These are phyloP conservation scores for Trichomonascus vanleenenianus DNA, from an alignment of 805 yeast species.

Conservation along the genomic window DNA sequence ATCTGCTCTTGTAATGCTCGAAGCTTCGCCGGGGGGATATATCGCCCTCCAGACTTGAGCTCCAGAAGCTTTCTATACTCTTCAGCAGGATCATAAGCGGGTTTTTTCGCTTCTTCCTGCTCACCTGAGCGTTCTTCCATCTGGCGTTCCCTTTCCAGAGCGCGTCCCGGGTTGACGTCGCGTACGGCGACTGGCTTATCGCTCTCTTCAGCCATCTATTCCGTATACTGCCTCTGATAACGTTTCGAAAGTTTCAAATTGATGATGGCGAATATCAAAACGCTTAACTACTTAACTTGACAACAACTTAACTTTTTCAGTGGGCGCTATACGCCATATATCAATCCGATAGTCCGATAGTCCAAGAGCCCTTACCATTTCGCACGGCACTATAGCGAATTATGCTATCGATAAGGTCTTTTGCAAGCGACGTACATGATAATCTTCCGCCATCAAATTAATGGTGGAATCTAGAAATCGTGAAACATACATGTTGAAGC, in stretches of 20 bases:
- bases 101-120: conserved; percentile 6
- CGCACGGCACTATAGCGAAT: too few relatives aligned
- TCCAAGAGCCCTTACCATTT: too few relatives aligned
- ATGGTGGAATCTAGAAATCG: too few relatives aligned
- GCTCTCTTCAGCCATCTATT: not conserved
- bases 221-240: not conserved
- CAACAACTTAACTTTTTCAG: too few relatives aligned
- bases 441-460: too few relatives aligned
- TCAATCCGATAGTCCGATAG: too few relatives aligned
- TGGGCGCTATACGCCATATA: too few relatives aligned
- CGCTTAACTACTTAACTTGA: too few relatives aligned
- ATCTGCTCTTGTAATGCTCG: conserved; percentile 35
- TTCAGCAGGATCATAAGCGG: conserved; percentile 23
- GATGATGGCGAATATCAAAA: not conserved
- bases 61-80: conserved; percentile 34
- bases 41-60: conserved; percentile 38
- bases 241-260: not conserved
- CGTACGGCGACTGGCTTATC: conserved; percentile 1
- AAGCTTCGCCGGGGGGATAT: conserved; percentile 49
- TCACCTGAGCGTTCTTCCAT: conserved; percentile 12
- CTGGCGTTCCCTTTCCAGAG: conserved; percentile 19
- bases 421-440: too few relatives aligned
- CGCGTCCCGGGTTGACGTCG: conserved; percentile 21
- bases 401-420: too few relatives aligned
- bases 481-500: too few relatives aligned